Evolutionary conservation across 176 grass and related monocot species (phyloP).

Genomic region (Pontederia crassipes): DNA sequence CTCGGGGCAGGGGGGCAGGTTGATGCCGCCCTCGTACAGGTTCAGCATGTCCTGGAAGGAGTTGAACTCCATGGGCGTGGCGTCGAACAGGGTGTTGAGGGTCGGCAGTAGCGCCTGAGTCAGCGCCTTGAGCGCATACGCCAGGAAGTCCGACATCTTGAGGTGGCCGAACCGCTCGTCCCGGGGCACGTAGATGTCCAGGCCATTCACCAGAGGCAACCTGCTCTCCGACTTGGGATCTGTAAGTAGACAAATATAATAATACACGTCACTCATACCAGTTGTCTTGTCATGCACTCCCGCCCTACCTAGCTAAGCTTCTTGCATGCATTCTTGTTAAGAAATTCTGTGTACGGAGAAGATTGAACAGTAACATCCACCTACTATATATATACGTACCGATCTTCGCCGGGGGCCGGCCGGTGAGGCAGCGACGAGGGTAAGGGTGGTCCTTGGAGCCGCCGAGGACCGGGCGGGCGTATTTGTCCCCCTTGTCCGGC

Average conservation of each 20-base stretch:
- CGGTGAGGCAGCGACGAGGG: conserved; percentile 73
- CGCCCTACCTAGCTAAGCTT: too few relatives aligned
- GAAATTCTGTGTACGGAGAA: neutral
- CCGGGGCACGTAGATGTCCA: conserved; percentile 45
- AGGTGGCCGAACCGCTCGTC: conserved; percentile 78
- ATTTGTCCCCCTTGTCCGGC: conserved; percentile 31
- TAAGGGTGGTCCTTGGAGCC: conserved; percentile 58
- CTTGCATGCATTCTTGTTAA: too few relatives aligned
- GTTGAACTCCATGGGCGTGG: conserved; percentile 46
- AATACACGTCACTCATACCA: too few relatives aligned
- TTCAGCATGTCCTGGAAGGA: conserved; percentile 63
- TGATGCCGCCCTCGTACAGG: conserved; percentile 46
- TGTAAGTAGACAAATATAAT: conserved; percentile 10
- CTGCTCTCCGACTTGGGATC: conserved; percentile 65
- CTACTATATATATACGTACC: conserved; percentile 15
- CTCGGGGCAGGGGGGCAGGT: conserved; percentile 23
- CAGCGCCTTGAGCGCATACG: conserved; percentile 49
- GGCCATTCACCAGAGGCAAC: conserved; percentile 16
- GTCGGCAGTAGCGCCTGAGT: conserved; percentile 39
- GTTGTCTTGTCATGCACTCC: too few relatives aligned
- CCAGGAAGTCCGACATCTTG: conserved; percentile 76
- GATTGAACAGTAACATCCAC: neutral
- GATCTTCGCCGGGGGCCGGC: conserved; percentile 20
- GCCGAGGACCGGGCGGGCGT: conserved; percentile 44
- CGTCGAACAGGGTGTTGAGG: conserved; percentile 28